Evolutionary conservation across 1,284 basidiomycete species (phyloP), one percentile per base, ranked within the genome.

Genomic region (Cryptococcus sp.): DNA sequence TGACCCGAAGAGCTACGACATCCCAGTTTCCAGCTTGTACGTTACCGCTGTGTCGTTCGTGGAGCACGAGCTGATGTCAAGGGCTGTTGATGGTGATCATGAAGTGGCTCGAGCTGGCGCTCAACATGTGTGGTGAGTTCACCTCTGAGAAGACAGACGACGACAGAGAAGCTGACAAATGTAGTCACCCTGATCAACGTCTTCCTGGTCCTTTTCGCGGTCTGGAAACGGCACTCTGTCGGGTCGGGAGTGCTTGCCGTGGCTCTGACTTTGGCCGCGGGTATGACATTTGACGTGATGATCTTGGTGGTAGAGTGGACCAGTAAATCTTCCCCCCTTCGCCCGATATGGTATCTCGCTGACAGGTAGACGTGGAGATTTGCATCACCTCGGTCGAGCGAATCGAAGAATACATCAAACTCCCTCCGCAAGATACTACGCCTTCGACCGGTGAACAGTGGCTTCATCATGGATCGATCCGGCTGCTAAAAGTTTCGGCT

Each of bases 381-480:
- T 45, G 46, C 19, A 56, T 86, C 2, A 84, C 85, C 65, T 81
- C 80, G 10, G 84, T 92, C 5, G 90, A 93, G 69, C 83, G 89
- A 51, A 77, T 91, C n/a, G 79, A 85, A 2, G 89, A 92, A 74
- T 92, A 90, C 62, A 78, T 91, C 22, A 80, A 86, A 47, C 77
- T 91, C 14, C 85, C 86, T 0, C 43, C 44, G 3, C 55, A 64
- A 48, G 85, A 87, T 61, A 86, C 89, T 23, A 63, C 55, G 54
- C 66, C 57, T 11, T 43, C 46, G 5, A 45, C 83, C 48, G 81
- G 86, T 39, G 81, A 84, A 0, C 47, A 56, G 22, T 77, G 76
- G 76, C 75, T 75, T 2, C 50, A 53, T 4, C 50, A 63, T 10
- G 71, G 73, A 18, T 45, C 60, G 4, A 68, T 76, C 44, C 51